phyloP scores from a whole-genome alignment of 768 basidiomycete genomes.

The Calocera viscosa region DNA sequence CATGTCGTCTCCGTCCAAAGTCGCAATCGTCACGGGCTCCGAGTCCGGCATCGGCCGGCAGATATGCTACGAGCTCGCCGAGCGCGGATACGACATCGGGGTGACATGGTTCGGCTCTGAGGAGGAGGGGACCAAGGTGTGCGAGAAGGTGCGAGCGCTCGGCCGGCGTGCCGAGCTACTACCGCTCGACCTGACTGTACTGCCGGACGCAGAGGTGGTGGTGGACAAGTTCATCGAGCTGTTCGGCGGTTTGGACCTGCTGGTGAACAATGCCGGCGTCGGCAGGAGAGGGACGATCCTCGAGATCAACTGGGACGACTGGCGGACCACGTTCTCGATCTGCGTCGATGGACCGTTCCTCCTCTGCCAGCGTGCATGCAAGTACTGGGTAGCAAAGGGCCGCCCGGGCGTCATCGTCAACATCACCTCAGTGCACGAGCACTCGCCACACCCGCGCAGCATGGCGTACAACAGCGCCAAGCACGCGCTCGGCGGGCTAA shows the following conservation, averaged over 20 bases:
- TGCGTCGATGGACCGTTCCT: conserved; percentile 10
- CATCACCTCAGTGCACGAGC: conserved; percentile 9
- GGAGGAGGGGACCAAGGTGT: background rate
- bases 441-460: conserved; percentile 7
- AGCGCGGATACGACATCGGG: conserved; percentile 6
- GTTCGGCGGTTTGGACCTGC: conserved; percentile 4
- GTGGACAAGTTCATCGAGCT: conserved; percentile 1
- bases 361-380: conserved; percentile 4
- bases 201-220: background rate
- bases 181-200: background rate
- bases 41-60: conserved; percentile 23
- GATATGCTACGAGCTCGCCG: conserved; percentile 22
- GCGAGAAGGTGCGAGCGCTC: background rate
- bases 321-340: background rate
- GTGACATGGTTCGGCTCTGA: conserved; percentile 1
- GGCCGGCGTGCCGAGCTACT: background rate
- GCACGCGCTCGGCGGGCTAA: conserved; percentile 12
- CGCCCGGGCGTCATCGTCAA: conserved; percentile 7
- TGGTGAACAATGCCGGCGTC: conserved; percentile 8
- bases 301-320: conserved; percentile 8
- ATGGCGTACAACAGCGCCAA: conserved; percentile 9
- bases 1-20: conserved; percentile 9
- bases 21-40: conserved; percentile 24
- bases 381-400: background rate
- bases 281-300: conserved; percentile 6